Percentiles rank a stretch among this genome's conserved stretches.
Conservation (phyloP, 192 early-diverging fungal genomes). For the Backusella morwellensis region DNA sequence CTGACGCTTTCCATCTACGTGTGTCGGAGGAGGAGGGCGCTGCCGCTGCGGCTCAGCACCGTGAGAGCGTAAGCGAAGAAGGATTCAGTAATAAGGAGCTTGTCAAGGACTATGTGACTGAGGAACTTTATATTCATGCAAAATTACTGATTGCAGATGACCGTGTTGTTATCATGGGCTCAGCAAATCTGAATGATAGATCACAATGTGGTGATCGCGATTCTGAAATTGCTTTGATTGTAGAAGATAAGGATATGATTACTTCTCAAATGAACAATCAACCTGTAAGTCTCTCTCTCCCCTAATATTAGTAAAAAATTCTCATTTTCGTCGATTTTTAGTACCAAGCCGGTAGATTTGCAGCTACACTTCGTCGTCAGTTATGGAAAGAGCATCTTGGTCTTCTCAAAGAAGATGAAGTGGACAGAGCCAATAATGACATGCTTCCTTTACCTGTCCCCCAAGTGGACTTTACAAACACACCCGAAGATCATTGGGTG, state of each 20-base stretch:
- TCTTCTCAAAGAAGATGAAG: constrained; percentile 48
- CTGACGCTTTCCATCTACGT: background rate
- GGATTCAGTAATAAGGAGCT: constrained; percentile 13
- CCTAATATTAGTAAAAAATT: constrained; percentile 16
- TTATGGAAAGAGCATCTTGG: constrained; percentile 87
- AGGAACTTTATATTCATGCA: constrained; percentile 86
- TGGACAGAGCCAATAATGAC: constrained; percentile 28
- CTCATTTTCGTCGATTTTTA: constrained; percentile 16
- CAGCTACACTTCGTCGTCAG: constrained; percentile 66
- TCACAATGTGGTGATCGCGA: constrained; percentile 84
- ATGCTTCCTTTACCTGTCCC: constrained; percentile 31
- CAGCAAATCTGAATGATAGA: constrained; percentile 89
- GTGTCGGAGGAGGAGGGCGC: background rate
- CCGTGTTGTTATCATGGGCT: constrained; percentile 77
- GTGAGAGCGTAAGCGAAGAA: background rate
- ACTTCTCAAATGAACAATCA: constrained; percentile 72
- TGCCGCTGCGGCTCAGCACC: background rate
- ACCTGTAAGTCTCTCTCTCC: constrained; percentile 27
- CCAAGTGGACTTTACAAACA: constrained; percentile 22
- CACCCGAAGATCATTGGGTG: constrained; percentile 41
- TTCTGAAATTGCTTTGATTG: constrained; percentile 82
- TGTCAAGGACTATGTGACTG: constrained; percentile 59
- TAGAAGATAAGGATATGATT: constrained; percentile 71
- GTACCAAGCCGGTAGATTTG: constrained; percentile 77
- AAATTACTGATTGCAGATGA: constrained; percentile 90